These are phyloP conservation scores for Amphichorda felina DNA, from an alignment of 2,329 filamentous ascomycete genomes.

Conservation along the genomic window DNA sequence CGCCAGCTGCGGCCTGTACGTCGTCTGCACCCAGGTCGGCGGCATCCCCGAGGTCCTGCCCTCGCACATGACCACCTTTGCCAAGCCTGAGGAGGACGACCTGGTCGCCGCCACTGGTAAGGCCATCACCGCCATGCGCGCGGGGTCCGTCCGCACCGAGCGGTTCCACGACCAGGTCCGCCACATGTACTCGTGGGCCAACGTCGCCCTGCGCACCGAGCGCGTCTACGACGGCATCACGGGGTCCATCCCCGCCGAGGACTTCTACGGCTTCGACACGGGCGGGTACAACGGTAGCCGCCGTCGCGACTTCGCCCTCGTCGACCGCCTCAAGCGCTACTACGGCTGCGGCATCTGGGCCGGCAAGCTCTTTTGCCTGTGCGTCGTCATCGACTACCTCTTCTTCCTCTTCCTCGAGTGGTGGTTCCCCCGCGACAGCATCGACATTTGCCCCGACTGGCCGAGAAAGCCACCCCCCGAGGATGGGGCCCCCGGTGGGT, in stretches of 20 bases:
- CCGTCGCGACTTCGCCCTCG: slow-evolving; percentile 79
- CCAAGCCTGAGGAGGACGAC: slow-evolving; percentile 93
- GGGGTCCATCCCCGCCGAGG: slow-evolving; percentile 71
- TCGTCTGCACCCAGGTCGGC: slow-evolving; percentile 92
- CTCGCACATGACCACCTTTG: slow-evolving; percentile 94
- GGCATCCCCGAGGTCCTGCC: slow-evolving; percentile 95
- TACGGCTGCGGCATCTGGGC: slow-evolving; percentile 98
- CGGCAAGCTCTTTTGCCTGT: slow-evolving; percentile 91
- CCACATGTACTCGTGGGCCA: slow-evolving; percentile 98
- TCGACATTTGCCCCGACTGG: slow-evolving; percentile 88
- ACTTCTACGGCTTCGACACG: slow-evolving; percentile 77
- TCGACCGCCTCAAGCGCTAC: slow-evolving; percentile 89
- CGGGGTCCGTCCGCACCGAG: slow-evolving; percentile 81
- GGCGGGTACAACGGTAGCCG: slow-evolving; percentile 58
- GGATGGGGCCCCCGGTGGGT: slow-evolving; percentile 12
- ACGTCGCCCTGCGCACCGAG: slow-evolving; percentile 88
- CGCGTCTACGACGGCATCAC: slow-evolving; percentile 90
- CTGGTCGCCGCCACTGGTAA: slow-evolving; percentile 79
- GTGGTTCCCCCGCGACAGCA: slow-evolving; percentile 70
- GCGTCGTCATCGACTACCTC: slow-evolving; percentile 87
- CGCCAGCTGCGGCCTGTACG: slow-evolving; percentile 87
- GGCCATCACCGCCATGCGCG: slow-evolving; percentile 76
- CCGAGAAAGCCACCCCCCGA: slow-evolving; percentile 53
- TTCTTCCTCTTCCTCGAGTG: slow-evolving; percentile 83
- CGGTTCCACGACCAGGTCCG: slow-evolving; percentile 94